These are phyloP conservation scores for Leishmania lainsoni DNA, from an alignment of 208 protist species.

Conservation along the genomic window DNA sequence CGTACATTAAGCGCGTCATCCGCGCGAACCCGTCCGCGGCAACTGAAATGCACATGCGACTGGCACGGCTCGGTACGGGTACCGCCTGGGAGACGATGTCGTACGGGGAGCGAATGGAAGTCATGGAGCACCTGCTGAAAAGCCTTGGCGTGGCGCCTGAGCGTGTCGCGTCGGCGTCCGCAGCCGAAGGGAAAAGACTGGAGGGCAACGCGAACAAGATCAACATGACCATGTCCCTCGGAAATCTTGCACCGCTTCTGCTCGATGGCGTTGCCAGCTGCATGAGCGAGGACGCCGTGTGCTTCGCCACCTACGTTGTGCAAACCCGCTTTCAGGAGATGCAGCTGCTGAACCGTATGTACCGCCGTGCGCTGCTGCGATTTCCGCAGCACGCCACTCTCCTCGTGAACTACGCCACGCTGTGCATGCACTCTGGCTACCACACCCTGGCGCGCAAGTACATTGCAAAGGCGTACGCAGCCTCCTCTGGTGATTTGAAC, in stretches of 20 bases:
- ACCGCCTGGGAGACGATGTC: slow-evolving; percentile 55
- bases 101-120: slow-evolving; percentile 36
- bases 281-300: slow-evolving; percentile 65
- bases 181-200: slow-evolving; percentile 9
- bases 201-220: background rate
- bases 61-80: slow-evolving; percentile 49
- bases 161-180: slow-evolving; percentile 16
- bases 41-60: slow-evolving; percentile 37
- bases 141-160: slow-evolving; percentile 39
- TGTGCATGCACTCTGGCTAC: slow-evolving; percentile 65
- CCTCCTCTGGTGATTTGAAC: slow-evolving; percentile 53
- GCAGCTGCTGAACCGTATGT: slow-evolving; percentile 68
- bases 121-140: slow-evolving; percentile 63
- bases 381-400: slow-evolving; percentile 65
- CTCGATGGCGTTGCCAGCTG: slow-evolving; percentile 56
- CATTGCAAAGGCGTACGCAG: slow-evolving; percentile 63
- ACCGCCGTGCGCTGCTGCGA: slow-evolving; percentile 52
- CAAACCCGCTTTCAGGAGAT: slow-evolving; percentile 66
- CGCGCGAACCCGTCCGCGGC: slow-evolving; percentile 32
- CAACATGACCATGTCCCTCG: slow-evolving; percentile 12
- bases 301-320: slow-evolving; percentile 64
- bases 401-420: slow-evolving; percentile 80
- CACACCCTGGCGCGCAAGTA: slow-evolving; percentile 67
- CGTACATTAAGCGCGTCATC: slow-evolving; percentile 53
- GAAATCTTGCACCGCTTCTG: slow-evolving; percentile 39